Evolutionary conservation across 306 rosid genomes (phyloP), one percentile per base, ranked within the genome.

Genomic region (Cicer pinnatifidum): DNA sequence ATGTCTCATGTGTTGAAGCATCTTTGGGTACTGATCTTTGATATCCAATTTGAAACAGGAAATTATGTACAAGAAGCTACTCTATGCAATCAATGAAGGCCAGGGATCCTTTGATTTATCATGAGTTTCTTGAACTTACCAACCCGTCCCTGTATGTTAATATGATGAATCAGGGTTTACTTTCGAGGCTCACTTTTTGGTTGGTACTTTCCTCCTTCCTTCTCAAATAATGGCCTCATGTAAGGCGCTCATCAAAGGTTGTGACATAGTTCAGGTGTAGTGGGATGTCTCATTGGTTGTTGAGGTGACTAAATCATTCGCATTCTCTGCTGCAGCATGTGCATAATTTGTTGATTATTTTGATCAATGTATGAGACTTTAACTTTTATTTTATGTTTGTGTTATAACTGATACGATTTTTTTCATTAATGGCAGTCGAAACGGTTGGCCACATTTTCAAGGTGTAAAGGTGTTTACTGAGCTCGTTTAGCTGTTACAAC

Each of bases 21-120:
- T 23, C 64, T 48, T 61, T 76, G 75, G 11, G 52, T 37, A 70
- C 79, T 84, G 41, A 78, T 76, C 0, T 28, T 67, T 11, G 17
- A 45, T 62, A 70, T 59, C 17, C 61, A 50, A 60, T 51, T 71
- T 43, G 6, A 62, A 69, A 75, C 97, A 95, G 99, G 97, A 91
- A 84, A 86, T 95, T 58, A 95, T 95, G 99, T 83, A 12, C 89
- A 91, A 90, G 96, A 95, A 91, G 86, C 93, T 95, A 72, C 85
- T 91, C 64, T 95, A 88, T 85, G 99, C 99, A 74, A 91, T 95
- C 91, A 88, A 69, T 61, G 99, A 95, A 88, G 99, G 99, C 84
- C 99, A 91, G 84, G 99, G 99, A 80, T 95, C 99, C 59, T 95
- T 95, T 28, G 99, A 95, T 85, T 83, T 95, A 76, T 95, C 99